Percentiles rank a stretch among this genome's conserved stretches.
Conservation (phyloP, 192 early-diverging fungal genomes). For the Backusella tuberculispora region DNA sequence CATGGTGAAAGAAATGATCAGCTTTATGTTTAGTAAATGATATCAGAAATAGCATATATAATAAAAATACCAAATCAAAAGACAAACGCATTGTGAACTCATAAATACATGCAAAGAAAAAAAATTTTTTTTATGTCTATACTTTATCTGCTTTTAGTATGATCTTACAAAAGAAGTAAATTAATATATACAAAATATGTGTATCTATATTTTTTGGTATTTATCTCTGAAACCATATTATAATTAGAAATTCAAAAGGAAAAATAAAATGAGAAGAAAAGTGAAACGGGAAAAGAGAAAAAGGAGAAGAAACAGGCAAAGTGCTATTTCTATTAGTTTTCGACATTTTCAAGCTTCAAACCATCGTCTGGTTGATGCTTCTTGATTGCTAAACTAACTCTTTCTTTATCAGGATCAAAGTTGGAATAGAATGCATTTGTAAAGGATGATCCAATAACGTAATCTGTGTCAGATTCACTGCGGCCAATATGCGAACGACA, state of each 20-base stretch:
- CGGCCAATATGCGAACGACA: slow-evolving; percentile 22
- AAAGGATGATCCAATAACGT: slow-evolving; percentile 32
- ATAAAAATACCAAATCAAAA: too few species aligned
- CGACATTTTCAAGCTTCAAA: slow-evolving; percentile 5
- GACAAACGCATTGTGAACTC: too few species aligned
- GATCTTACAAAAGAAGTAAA: not conserved
- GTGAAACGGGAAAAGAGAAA: not conserved
- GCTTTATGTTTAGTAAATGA: too few species aligned
- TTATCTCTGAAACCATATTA: not conserved
- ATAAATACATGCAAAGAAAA: too few species aligned
- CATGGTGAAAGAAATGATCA: too few species aligned
- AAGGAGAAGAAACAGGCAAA: not conserved
- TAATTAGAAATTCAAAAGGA: not conserved
- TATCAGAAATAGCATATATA: too few species aligned
- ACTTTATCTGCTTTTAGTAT: too few species aligned
- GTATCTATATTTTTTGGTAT: not conserved
- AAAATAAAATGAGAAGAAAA: not conserved
- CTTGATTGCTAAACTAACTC: slow-evolving; percentile 29
- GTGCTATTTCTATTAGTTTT: not conserved
- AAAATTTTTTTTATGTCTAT: too few species aligned
- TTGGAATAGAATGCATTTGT: slow-evolving; percentile 41
- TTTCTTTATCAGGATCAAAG: slow-evolving; percentile 35
- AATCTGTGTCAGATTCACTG: slow-evolving; percentile 32
- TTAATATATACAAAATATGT: not conserved
- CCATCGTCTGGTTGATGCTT: slow-evolving; percentile 18